These are phyloP conservation scores for Pleurotus ostreatus DNA, from an alignment of 768 basidiomycete species.

Conservation along the genomic window DNA sequence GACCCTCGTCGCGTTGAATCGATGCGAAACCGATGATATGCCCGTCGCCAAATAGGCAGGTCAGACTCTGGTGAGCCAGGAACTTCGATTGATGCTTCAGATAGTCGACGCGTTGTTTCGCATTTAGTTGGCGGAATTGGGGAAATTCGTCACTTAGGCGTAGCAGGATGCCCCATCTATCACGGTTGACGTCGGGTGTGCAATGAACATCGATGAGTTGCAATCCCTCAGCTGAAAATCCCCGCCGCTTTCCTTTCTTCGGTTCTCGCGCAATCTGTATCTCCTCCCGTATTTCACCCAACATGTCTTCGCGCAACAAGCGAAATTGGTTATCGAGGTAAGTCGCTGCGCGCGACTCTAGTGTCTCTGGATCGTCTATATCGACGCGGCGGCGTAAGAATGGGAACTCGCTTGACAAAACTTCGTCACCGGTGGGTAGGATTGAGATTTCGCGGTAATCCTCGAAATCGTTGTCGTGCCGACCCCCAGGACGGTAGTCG, in stretches of 20 bases:
- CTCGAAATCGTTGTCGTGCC: conserved; percentile 66
- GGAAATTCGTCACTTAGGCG: conserved; percentile 31
- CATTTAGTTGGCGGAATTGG: conserved; percentile 23
- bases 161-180: conserved; percentile 39
- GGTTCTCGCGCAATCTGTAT: conserved; percentile 34
- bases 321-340: conserved; percentile 68
- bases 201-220: conserved; percentile 30
- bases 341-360: conserved; percentile 33
- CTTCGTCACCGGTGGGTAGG: conserved; percentile 58
- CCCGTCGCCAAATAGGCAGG: conserved; percentile 45
- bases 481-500: conserved; percentile 48
- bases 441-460: conserved; percentile 62
- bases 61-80: conserved; percentile 50
- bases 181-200: conserved; percentile 20
- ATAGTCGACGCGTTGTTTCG: conserved; percentile 31
- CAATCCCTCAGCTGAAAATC: conserved; percentile 34
- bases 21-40: conserved; percentile 50
- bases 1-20: conserved; percentile 50
- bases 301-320: conserved; percentile 59
- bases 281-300: conserved; percentile 55
- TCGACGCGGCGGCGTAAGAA: conserved; percentile 44
- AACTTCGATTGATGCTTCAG: conserved; percentile 36
- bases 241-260: conserved; percentile 37
- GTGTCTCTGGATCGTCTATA: conserved; percentile 38
- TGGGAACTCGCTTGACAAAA: conserved; percentile 37